These are phyloP conservation scores for Echinochloa phyllopogon DNA, from an alignment of 176 grass and related monocot species.

Conservation along the genomic window DNA sequence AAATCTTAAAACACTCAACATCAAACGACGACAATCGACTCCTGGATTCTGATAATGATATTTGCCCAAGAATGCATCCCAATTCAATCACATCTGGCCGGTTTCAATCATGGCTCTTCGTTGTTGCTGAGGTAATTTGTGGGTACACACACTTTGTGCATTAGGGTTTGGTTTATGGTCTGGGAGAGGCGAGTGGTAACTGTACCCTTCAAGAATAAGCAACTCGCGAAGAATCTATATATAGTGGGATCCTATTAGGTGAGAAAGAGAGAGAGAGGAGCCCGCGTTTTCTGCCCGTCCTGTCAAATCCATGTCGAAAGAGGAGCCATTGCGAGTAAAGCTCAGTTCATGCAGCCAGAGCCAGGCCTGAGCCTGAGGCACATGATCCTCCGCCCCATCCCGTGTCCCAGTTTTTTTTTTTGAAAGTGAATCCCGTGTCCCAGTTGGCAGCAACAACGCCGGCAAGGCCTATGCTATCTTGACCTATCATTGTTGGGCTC, in stretches of 20 bases:
- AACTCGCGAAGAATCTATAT: background rate
- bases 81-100: too few species aligned
- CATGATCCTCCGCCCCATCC: constrained; percentile 12
- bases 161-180: background rate
- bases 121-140: background rate
- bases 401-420: background rate
- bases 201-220: background rate
- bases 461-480: background rate
- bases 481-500: background rate
- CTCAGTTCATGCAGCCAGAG: background rate
- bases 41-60: background rate
- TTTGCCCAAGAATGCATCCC: background rate
- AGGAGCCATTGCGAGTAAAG: constrained; percentile 26
- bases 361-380: background rate
- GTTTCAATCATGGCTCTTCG: background rate
- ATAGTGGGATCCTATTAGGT: background rate
- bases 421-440: background rate
- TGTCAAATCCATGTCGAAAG: constrained; percentile 54
- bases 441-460: background rate
- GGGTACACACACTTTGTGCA: background rate
- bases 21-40: background rate
- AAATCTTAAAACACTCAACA: background rate
- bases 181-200: background rate
- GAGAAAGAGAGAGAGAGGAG: background rate
- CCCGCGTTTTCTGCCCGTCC: constrained; percentile 45